Evolutionary conservation across 306 rosid species (phyloP).

Genomic region (Cucurbita pepo): DNA sequence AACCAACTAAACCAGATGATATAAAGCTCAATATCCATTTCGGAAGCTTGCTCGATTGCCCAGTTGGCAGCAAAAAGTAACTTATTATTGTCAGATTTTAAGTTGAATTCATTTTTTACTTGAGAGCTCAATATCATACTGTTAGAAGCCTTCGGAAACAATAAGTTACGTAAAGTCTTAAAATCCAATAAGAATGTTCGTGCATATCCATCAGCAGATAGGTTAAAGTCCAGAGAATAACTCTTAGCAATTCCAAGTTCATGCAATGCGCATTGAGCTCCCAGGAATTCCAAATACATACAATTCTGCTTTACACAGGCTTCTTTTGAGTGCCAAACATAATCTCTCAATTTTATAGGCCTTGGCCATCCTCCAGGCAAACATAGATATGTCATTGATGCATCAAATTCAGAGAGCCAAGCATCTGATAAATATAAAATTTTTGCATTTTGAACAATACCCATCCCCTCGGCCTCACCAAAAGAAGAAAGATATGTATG

Average conservation of each 20-base stretch:
- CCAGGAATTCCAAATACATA: constrained; percentile 62
- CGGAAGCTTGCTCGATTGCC: constrained; percentile 65
- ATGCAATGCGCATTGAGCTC: constrained; percentile 38
- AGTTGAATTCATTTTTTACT: constrained; percentile 17
- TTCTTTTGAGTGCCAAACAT: constrained; percentile 46
- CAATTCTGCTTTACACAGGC: constrained; percentile 46
- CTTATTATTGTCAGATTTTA: constrained; percentile 31
- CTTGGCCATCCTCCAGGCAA: constrained; percentile 85
- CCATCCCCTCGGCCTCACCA: constrained; percentile 45
- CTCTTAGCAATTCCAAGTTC: constrained; percentile 21
- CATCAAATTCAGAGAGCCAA: constrained; percentile 21
- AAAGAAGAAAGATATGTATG: constrained; percentile 65
- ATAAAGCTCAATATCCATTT: constrained; percentile 50
- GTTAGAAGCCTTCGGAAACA: constrained; percentile 34
- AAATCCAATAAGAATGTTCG: constrained; percentile 24
- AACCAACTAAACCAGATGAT: constrained; percentile 52
- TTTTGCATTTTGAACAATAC: constrained; percentile 33
- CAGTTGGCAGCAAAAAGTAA: constrained; percentile 69
- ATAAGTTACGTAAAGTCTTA: constrained; percentile 16
- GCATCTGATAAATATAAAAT: constrained; percentile 18
- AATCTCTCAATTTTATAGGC: constrained; percentile 46
- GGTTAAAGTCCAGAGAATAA: constrained; percentile 4
- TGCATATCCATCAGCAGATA: constrained; percentile 9
- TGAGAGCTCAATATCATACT: constrained; percentile 1
- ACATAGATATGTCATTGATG: constrained; percentile 16